These are phyloP conservation scores for Gymnopus androsaceus DNA, from an alignment of 1,284 basidiomycete species.

Conservation along the genomic window DNA sequence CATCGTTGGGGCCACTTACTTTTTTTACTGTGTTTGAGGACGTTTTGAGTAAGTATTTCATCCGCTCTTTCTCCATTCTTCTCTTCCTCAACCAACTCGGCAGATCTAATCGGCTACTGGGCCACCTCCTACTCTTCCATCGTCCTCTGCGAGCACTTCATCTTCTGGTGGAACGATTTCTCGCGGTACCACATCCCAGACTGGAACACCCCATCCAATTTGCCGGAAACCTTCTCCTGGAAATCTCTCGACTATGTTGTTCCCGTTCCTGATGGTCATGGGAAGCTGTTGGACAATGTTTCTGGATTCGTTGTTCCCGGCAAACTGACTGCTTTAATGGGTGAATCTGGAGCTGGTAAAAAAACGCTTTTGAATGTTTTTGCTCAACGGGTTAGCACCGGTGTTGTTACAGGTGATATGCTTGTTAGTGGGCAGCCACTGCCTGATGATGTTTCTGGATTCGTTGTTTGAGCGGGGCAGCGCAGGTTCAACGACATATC, in stretches of 20 bases:
- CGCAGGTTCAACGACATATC: no score
- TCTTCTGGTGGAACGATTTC: conserved; percentile 1
- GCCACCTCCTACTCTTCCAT: conserved; percentile 33
- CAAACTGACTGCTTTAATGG: conserved; percentile 51
- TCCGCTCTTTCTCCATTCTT: conserved; percentile 11
- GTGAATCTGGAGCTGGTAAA: conserved; percentile 19
- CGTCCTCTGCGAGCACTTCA: conserved; percentile 1
- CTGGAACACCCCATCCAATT: not conserved
- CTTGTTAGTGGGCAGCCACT: conserved; percentile 76
- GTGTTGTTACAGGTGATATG: conserved; percentile 75
- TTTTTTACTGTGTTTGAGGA: conserved; percentile 62
- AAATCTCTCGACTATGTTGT: conserved; percentile 64
- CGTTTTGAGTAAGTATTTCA: conserved; percentile 45
- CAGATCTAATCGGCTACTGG: conserved; percentile 64
- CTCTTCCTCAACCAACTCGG: not conserved
- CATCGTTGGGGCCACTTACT: conserved; percentile 53
- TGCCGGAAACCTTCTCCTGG: conserved; percentile 52
- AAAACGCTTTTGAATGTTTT: conserved; percentile 51
- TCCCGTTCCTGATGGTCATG: conserved; percentile 47
- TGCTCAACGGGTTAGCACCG: conserved; percentile 71
- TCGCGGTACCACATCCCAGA: not conserved
- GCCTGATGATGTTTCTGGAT: conserved; percentile 65
- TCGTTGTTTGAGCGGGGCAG: no score
- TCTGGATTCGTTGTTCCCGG: conserved; percentile 82
- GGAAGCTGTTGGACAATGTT: conserved; percentile 69